These are phyloP conservation scores for Ormosia semicastrata DNA, from an alignment of 306 rosid genomes.

Conservation along the genomic window DNA sequence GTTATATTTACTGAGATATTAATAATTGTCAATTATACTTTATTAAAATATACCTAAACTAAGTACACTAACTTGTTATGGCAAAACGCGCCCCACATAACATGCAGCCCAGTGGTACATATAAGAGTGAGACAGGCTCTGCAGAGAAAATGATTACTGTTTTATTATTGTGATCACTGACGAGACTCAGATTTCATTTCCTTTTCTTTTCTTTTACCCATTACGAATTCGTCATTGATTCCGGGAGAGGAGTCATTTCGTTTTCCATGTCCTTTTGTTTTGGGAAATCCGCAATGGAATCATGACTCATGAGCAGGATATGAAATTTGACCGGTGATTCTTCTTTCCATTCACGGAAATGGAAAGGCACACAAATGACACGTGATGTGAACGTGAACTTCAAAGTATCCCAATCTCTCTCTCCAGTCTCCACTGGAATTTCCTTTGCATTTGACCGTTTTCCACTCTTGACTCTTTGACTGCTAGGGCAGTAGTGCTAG, in stretches of 20 bases:
- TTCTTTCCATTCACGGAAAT: background rate
- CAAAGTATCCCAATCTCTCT: background rate
- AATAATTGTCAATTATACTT: too few species aligned
- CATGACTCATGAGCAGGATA: background rate
- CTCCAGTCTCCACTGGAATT: background rate
- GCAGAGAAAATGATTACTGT: background rate
- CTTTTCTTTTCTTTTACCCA: background rate
- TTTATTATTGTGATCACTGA: background rate
- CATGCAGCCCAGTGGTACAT: background rate
- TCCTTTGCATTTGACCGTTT: constrained; percentile 2
- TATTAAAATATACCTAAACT: too few species aligned
- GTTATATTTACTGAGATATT: too few species aligned
- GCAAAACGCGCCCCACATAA: too few species aligned
- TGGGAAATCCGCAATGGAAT: background rate
- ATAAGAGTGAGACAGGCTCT: background rate
- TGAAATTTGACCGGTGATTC: constrained; percentile 5
- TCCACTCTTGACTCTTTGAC: background rate
- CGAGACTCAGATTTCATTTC: background rate
- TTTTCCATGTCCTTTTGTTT: background rate
- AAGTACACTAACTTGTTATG: too few species aligned
- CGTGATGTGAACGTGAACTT: background rate
- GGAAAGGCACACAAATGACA: background rate
- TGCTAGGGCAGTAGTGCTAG: background rate
- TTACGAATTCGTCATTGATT: background rate
- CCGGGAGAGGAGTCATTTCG: background rate